These are phyloP conservation scores for Rutstroemia sp. DNA, from an alignment of 2,329 filamentous ascomycete genomes.

Conservation along the genomic window DNA sequence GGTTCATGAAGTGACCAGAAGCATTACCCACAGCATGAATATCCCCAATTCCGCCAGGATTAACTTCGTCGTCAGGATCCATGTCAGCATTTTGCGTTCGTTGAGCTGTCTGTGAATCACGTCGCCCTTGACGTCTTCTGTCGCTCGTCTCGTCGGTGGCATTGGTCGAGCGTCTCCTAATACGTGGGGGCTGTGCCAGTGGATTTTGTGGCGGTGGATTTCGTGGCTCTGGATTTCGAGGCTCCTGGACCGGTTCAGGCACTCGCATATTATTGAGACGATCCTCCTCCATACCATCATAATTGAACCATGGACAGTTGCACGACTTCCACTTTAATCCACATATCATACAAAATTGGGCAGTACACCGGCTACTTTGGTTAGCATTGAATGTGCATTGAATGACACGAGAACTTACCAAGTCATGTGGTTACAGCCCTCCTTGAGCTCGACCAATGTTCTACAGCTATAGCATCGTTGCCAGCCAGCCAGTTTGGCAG, in stretches of 20 bases:
- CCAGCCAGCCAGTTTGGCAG: constrained; percentile 63
- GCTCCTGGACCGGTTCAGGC: constrained; percentile 23
- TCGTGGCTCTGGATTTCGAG: constrained; percentile 20
- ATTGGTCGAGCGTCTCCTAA: constrained; percentile 11
- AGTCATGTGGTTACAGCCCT: constrained; percentile 84
- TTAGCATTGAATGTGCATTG: constrained; percentile 11
- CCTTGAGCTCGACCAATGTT: constrained; percentile 67
- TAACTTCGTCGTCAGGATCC: constrained; percentile 29
- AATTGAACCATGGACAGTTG: constrained; percentile 74
- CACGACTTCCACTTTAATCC: constrained; percentile 77
- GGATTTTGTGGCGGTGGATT: constrained; percentile 29
- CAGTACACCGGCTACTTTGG: constrained; percentile 59
- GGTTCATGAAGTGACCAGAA: constrained; percentile 52
- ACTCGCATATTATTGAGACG: constrained; percentile 45
- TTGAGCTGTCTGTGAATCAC: constrained; percentile 43
- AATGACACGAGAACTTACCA: constrained; percentile 50
- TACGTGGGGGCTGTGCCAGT: constrained; percentile 14
- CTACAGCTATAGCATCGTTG: constrained; percentile 70
- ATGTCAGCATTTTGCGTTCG: constrained; percentile 39
- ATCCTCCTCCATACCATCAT: constrained; percentile 47
- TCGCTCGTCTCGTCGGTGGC: constrained; percentile 31
- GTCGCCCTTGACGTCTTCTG: constrained; percentile 36
- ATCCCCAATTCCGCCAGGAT: constrained; percentile 38
- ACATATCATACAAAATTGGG: constrained; percentile 84
- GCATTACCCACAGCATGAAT: constrained; percentile 41